Base-by-base conservation (phyloP, 345 rosid genomes). In the Jatropha curcas region DNA sequence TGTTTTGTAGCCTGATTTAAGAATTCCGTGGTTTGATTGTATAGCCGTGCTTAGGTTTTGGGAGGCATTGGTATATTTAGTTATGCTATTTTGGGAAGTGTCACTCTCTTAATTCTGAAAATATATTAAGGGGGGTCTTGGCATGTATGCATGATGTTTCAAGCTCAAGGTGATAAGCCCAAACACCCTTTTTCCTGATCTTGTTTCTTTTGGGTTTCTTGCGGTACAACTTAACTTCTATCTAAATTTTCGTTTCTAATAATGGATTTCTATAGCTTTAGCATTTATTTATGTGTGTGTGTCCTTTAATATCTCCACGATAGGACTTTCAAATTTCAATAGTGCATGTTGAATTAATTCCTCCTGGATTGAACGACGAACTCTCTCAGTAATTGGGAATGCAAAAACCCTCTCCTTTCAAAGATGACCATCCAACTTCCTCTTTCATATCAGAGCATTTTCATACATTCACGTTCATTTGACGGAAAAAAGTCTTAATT, bases 91-190 rank as follows among this genome's bases (percentile, higher is more conserved):
- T 24, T 46, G 58, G 57, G 12, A 75, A 68, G 68, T 68, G 13
- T 58, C 57, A 27, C 25, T 30, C 37, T 48, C 30, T 63, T 45
- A 22, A 53, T 48, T 64, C n/a, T 45, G 56, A 65, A n/a, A 22
- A 66, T 17, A 34, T 34, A 76, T 60, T 65, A 65, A 67, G 74
- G n/a, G n/a, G 84, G 80, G 76, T 75, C 74, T 86, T 80, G 93
- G 84, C 72, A 88, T 89, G 93, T 82, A 72, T 75, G 77, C 81
- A 93, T 85, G 93, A 95, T 95, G 98, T 89, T 88, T 90, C 92
- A 87, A 86, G 90, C 88, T 74, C 97, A 90, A 91, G 89, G 82
- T 83, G 88, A 79, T 80, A 84, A 82, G 50, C 82, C 79, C 59
- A 83, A 71, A 34, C 93, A 87, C 76, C 97, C 97, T 61, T 82